Evolutionary conservation across 768 basidiomycete species (phyloP).

Genomic region (Coprinellus aureogranulatus): DNA sequence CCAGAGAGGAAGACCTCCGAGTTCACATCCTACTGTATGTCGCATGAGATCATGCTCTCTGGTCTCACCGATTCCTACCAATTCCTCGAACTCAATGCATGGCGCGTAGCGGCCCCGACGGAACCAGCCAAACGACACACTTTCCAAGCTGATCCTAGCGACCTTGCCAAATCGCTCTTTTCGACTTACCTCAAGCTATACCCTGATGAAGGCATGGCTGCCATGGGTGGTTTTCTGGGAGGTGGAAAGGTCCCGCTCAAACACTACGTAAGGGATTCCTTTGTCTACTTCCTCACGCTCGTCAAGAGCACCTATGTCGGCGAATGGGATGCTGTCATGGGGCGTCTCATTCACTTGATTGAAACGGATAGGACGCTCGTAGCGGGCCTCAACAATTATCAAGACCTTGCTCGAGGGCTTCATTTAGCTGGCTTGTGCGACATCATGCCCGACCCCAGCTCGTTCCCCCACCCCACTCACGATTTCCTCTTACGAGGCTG

Average conservation of each 20-base stretch:
- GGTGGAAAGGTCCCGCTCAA: background rate
- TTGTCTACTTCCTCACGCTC: slow-evolving; percentile 42
- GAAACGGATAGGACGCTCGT: slow-evolving; percentile 19
- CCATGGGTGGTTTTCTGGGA: slow-evolving; percentile 3
- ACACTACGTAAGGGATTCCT: slow-evolving; percentile 49
- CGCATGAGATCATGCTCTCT: background rate
- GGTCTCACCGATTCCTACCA: background rate
- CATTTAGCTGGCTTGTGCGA: slow-evolving; percentile 36
- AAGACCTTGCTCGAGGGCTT: slow-evolving; percentile 47
- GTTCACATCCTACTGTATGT: slow-evolving; percentile 1
- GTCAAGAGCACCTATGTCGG: slow-evolving; percentile 30
- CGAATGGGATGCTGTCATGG: slow-evolving; percentile 45
- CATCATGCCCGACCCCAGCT: slow-evolving; percentile 11
- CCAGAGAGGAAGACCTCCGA: slow-evolving; percentile 6
- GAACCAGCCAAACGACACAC: background rate
- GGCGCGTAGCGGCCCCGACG: background rate
- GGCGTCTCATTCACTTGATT: slow-evolving; percentile 25
- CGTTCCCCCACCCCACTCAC: background rate
- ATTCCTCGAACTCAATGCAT: background rate
- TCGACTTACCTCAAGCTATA: slow-evolving; percentile 46
- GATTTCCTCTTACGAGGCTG: slow-evolving; percentile 24
- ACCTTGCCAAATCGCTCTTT: slow-evolving; percentile 39
- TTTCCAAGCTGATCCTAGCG: background rate
- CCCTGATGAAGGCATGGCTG: slow-evolving; percentile 30
- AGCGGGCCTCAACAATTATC: slow-evolving; percentile 30